phyloP scores from a whole-genome alignment of 305 asterid species.

The Euphrasia arctica region DNA sequence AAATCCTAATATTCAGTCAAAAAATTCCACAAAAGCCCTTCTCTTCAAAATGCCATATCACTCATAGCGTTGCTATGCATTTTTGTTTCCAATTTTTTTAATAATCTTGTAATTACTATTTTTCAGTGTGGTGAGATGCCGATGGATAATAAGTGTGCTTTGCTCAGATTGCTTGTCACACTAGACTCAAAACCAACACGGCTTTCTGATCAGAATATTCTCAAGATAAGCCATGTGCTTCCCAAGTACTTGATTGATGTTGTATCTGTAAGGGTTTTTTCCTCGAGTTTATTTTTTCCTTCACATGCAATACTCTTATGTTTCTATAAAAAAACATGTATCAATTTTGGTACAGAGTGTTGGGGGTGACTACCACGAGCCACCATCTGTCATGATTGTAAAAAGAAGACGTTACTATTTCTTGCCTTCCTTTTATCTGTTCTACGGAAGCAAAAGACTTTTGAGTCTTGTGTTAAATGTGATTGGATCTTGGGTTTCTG shows the following conservation, averaged over 20 bases:
- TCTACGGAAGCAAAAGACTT: slow-evolving; percentile 48
- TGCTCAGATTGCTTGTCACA: slow-evolving; percentile 62
- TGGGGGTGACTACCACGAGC: slow-evolving; percentile 36
- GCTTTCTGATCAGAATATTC: slow-evolving; percentile 60
- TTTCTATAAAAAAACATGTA: slow-evolving; percentile 14
- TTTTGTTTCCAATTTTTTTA: not conserved
- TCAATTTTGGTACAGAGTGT: slow-evolving; percentile 44
- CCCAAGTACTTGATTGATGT: slow-evolving; percentile 55
- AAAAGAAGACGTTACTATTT: slow-evolving; percentile 54
- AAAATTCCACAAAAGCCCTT: slow-evolving; percentile 4
- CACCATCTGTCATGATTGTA: slow-evolving; percentile 25
- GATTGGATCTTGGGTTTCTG: slow-evolving; percentile 52
- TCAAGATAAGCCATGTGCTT: slow-evolving; percentile 56
- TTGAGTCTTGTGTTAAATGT: slow-evolving; percentile 43
- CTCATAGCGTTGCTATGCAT: slow-evolving; percentile 15
- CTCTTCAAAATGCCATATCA: slow-evolving; percentile 9
- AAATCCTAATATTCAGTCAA: not conserved
- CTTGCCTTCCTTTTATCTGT: slow-evolving; percentile 63
- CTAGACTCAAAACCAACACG: slow-evolving; percentile 64
- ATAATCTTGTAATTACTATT: slow-evolving; percentile 24
- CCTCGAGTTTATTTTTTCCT: not conserved
- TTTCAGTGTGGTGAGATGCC: slow-evolving; percentile 60
- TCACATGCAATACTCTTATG: not conserved
- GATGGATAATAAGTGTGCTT: slow-evolving; percentile 66
- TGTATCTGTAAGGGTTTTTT: slow-evolving; percentile 52